These are phyloP conservation scores for Xylaria flabelliformis DNA, from an alignment of 495 filamentous ascomycete species.

Conservation along the genomic window DNA sequence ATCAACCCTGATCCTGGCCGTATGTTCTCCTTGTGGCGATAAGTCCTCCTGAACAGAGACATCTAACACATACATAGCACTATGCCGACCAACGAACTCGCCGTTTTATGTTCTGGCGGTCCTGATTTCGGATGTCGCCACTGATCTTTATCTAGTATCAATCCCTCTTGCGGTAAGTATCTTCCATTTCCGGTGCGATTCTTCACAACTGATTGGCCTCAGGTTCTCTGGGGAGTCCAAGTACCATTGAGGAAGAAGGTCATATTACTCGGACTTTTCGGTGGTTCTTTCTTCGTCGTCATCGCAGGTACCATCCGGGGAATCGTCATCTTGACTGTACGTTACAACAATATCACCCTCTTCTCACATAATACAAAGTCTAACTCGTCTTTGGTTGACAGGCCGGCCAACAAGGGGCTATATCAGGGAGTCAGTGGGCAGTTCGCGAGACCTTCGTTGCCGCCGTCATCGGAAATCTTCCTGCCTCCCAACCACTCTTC, in stretches of 20 bases:
- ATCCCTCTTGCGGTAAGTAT: slow-evolving; percentile 58
- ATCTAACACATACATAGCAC: slow-evolving; percentile 37
- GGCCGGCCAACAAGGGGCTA: slow-evolving; percentile 43
- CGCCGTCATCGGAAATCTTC: slow-evolving; percentile 58
- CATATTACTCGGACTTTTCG: slow-evolving; percentile 54
- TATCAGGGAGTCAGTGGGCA: slow-evolving; percentile 48
- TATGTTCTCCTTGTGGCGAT: slow-evolving; percentile 35
- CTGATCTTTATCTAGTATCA: slow-evolving; percentile 59
- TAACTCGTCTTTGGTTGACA: slow-evolving; percentile 25
- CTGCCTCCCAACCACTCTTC: slow-evolving; percentile 58
- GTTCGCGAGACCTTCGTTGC: slow-evolving; percentile 61
- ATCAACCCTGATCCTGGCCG: slow-evolving; percentile 63
- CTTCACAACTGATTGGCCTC: neutral
- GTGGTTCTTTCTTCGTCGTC: slow-evolving; percentile 57
- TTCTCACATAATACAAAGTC: neutral
- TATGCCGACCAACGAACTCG: slow-evolving; percentile 57
- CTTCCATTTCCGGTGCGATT: neutral
- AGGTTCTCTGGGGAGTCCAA: slow-evolving; percentile 54
- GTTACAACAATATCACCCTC: slow-evolving; percentile 9
- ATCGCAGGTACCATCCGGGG: slow-evolving; percentile 56
- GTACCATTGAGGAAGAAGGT: slow-evolving; percentile 53
- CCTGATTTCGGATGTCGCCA: slow-evolving; percentile 55
- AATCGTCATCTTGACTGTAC: slow-evolving; percentile 55
- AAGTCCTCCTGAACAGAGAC: neutral
- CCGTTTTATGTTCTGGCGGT: slow-evolving; percentile 53